phyloP scores from a whole-genome alignment of 495 filamentous ascomycete species.

The Penicillium chermesinum region DNA sequence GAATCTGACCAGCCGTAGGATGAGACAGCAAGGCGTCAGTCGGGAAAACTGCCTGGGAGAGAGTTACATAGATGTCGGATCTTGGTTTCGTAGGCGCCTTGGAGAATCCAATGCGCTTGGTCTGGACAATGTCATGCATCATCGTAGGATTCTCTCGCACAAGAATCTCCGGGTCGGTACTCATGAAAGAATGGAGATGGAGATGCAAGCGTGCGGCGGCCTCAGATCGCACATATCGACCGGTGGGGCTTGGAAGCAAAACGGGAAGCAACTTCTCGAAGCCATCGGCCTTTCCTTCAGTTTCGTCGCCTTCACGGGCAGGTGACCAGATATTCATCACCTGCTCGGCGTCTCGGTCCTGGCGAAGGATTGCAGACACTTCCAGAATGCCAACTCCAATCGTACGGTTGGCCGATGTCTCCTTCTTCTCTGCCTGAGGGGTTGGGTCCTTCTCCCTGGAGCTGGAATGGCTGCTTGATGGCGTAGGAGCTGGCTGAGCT shows the following conservation, averaged over 20 bases:
- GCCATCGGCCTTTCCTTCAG: slow-evolving; percentile 48
- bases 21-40: slow-evolving; percentile 75
- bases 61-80: slow-evolving; percentile 90
- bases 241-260: slow-evolving; percentile 64
- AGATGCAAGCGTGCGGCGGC: slow-evolving; percentile 69
- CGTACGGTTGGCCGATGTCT: slow-evolving; percentile 53
- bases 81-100: slow-evolving; percentile 81
- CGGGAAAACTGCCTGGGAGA: slow-evolving; percentile 69
- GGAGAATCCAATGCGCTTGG: slow-evolving; percentile 89
- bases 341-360: slow-evolving; percentile 71
- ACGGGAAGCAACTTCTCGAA: slow-evolving; percentile 75
- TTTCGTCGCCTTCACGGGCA: slow-evolving; percentile 50
- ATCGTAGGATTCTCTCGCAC: slow-evolving; percentile 84
- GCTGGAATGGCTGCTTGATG: slow-evolving; percentile 55
- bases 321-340: slow-evolving; percentile 76
- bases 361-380: slow-evolving; percentile 69
- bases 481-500: slow-evolving; percentile 40
- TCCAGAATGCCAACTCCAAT: slow-evolving; percentile 80
- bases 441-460: slow-evolving; percentile 38
- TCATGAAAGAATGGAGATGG: slow-evolving; percentile 67
- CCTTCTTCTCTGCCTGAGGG: slow-evolving; percentile 35
- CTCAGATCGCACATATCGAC: slow-evolving; percentile 65
- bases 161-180: slow-evolving; percentile 69
- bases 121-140: slow-evolving; percentile 72
- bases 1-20: slow-evolving; percentile 67